A percentile compares a stretch with the other conserved stretches of the same genome.
These are phyloP conservation scores for Lachnellula suecica DNA, from an alignment of 2,329 filamentous ascomycete species.

Conservation along the genomic window DNA sequence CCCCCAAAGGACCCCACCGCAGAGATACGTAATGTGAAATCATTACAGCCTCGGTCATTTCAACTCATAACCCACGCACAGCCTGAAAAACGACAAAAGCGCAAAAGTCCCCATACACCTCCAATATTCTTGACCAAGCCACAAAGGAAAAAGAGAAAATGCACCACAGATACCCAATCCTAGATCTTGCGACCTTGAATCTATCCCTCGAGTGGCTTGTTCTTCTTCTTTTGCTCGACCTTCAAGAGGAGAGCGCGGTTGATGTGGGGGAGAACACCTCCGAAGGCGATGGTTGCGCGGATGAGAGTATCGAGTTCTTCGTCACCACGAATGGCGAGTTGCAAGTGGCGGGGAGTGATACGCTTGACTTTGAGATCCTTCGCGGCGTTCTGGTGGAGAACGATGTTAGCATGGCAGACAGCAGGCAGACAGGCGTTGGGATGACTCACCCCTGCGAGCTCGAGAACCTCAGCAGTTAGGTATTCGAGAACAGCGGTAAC, in stretches of 20 bases:
- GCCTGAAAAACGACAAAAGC: conserved; percentile 11
- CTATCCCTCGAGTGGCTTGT: conserved; percentile 47
- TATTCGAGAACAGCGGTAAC: conserved; percentile 98
- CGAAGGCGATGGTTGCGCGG: conserved; percentile 95
- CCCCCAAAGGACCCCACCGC: conserved; percentile 2
- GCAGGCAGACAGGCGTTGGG: conserved; percentile 5
- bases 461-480: conserved; percentile 94
- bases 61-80: conserved; percentile 20
- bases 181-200: conserved; percentile 15
- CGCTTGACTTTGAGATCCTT: conserved; percentile 99
- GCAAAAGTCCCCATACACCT: conserved; percentile 23
- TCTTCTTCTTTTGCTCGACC: conserved; percentile 97
- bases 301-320: conserved; percentile 98
- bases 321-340: conserved; percentile 96
- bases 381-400: conserved; percentile 73
- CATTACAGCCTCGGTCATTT: conserved; percentile 11
- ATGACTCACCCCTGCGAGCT: conserved; percentile 80
- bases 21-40: conserved; percentile 11
- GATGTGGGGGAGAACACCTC: conserved; percentile 98
- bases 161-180: conserved; percentile 7
- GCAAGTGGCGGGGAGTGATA: conserved; percentile 95
- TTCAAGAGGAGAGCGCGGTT: conserved; percentile 94
- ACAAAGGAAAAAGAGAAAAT: conserved; percentile 13
- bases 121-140: conserved; percentile 9
- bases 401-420: conserved; percentile 14